Percentiles rank a stretch among this genome's conserved stretches.
These are phyloP conservation scores for Penicillium tannophilum DNA, from an alignment of 495 filamentous ascomycete genomes.

Conservation along the genomic window DNA sequence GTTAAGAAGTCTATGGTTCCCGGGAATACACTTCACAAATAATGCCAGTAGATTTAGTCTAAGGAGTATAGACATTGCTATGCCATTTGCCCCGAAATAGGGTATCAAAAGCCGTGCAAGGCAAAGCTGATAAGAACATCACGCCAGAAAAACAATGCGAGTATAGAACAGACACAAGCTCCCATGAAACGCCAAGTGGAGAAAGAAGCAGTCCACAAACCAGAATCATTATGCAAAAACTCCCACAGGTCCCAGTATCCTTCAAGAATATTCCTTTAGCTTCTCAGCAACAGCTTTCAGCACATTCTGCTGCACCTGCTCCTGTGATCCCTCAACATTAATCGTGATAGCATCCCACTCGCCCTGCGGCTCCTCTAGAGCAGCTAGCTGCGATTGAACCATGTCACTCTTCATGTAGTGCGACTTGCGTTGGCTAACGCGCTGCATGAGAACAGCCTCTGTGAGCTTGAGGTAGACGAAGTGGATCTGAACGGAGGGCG, in stretches of 20 bases:
- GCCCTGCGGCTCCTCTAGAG: slow-evolving; percentile 77
- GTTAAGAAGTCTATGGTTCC: neutral
- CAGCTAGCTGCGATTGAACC: slow-evolving; percentile 90
- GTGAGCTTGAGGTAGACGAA: slow-evolving; percentile 88
- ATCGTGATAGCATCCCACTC: slow-evolving; percentile 86
- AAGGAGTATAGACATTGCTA: slow-evolving; percentile 3
- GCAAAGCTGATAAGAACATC: slow-evolving; percentile 2
- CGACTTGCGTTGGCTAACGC: slow-evolving; percentile 70
- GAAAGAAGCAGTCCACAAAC: slow-evolving; percentile 4
- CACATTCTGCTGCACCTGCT: slow-evolving; percentile 68
- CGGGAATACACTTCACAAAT: neutral
- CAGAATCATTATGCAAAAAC: slow-evolving; percentile 15
- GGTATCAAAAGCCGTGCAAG: slow-evolving; percentile 13
- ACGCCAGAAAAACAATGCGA: slow-evolving; percentile 2
- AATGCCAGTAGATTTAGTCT: neutral
- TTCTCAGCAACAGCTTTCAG: slow-evolving; percentile 53
- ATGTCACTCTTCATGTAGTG: slow-evolving; percentile 98
- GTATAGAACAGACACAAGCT: neutral
- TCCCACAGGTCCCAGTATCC: neutral
- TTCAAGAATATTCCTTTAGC: slow-evolving; percentile 37
- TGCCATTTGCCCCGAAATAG: slow-evolving; percentile 9
- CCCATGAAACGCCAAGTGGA: slow-evolving; percentile 18
- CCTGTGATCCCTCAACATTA: slow-evolving; percentile 68
- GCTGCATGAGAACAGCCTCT: slow-evolving; percentile 70
- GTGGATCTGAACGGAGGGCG: slow-evolving; percentile 77